These are phyloP conservation scores for Tuber brumale DNA, from an alignment of 495 filamentous ascomycete species.

Conservation along the genomic window DNA sequence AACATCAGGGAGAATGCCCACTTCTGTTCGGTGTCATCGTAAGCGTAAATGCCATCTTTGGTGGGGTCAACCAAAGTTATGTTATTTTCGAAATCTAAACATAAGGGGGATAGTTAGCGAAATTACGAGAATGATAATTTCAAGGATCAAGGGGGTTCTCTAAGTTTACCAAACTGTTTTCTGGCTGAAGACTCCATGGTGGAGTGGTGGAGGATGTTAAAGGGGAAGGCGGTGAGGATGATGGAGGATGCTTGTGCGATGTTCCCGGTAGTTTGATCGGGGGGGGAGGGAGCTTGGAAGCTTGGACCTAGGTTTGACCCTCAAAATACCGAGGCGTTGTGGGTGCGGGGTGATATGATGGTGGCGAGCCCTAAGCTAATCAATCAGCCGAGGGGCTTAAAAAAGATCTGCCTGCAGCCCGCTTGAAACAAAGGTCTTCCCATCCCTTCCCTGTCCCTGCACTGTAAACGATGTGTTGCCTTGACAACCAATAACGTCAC, in stretches of 20 bases:
- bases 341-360: slow-evolving; percentile 3
- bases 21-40: slow-evolving; percentile 61
- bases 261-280: neutral
- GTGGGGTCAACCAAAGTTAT: slow-evolving; percentile 74
- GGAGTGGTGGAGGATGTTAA: neutral
- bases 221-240: neutral
- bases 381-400: neutral
- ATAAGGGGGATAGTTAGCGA: slow-evolving; percentile 17
- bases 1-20: slow-evolving; percentile 25
- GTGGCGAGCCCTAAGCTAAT: neutral
- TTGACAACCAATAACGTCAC: slow-evolving; percentile 2
- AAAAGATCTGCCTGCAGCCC: neutral
- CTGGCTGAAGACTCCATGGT: slow-evolving; percentile 30
- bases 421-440: neutral
- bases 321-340: neutral
- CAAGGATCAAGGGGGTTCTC: neutral
- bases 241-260: neutral
- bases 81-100: slow-evolving; percentile 81
- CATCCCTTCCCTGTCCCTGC: neutral
- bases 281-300: neutral
- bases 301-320: neutral
- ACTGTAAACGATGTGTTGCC: neutral
- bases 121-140: neutral
- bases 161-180: slow-evolving; percentile 29
- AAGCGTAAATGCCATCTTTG: slow-evolving; percentile 86